Percentiles rank a stretch among this genome's conserved stretches.
Evolutionary conservation across 1,139 yeast species (phyloP).

Genomic region (Suhomyces kunorum): DNA sequence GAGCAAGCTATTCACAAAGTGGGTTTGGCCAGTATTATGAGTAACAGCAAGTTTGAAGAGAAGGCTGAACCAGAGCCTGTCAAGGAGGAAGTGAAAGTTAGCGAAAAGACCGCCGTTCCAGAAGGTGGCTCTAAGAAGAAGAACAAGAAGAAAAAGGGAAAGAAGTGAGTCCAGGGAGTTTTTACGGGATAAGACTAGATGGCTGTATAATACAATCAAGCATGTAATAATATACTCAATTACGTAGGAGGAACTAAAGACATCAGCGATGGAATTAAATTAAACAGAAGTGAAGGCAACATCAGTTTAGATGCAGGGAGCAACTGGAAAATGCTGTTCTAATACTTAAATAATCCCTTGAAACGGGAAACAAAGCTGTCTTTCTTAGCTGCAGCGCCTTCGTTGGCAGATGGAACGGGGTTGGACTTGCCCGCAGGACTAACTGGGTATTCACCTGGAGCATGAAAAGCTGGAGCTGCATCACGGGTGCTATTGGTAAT

Average conservation of each 20-base stretch:
- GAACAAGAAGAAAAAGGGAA: conserved; percentile 19
- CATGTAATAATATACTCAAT: no score
- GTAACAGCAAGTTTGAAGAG: conserved; percentile 39
- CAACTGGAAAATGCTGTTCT: no score
- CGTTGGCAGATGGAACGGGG: conserved; percentile 6
- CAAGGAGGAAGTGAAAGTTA: conserved; percentile 10
- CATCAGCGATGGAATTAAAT: no score
- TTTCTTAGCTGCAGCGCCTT: conserved; percentile 19
- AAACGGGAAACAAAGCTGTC: conserved; percentile 37
- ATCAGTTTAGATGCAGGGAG: no score
- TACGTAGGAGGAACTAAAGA: no score
- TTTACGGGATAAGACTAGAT: not conserved
- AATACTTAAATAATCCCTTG: conserved; percentile 36
- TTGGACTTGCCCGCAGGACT: conserved; percentile 13
- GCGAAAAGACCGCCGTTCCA: conserved; percentile 6
- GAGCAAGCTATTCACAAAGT: conserved; percentile 24
- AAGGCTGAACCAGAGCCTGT: conserved; percentile 12
- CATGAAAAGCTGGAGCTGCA: conserved; percentile 16
- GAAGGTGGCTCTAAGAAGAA: conserved; percentile 16
- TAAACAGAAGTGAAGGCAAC: no score
- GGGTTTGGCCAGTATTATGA: conserved; percentile 47
- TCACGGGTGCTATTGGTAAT: conserved; percentile 4
- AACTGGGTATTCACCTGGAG: conserved; percentile 30
- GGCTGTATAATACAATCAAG: no score
- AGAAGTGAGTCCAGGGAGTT: conserved; percentile 4